Evolutionary conservation across 1,284 basidiomycete genomes (phyloP).

Genomic region (Thecaphora thlaspeos): DNA sequence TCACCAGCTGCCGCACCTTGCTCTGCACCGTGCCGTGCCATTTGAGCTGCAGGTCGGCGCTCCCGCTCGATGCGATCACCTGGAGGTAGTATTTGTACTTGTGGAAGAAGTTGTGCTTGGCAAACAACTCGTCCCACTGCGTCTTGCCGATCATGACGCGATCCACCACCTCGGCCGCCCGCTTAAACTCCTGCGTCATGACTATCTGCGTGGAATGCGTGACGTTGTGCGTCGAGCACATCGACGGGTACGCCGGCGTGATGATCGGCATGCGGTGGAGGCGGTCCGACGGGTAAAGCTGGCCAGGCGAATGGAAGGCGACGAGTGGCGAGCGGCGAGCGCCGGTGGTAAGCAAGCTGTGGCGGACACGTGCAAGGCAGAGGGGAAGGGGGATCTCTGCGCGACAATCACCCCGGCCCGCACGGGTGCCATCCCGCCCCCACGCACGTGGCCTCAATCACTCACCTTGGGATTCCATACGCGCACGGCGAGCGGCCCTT

Average conservation of each 20-base stretch:
- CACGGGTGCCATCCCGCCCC: no score
- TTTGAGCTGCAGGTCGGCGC: constrained; percentile 80
- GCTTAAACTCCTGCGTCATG: constrained; percentile 93
- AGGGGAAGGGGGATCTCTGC: no score
- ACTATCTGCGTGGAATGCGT: constrained; percentile 92
- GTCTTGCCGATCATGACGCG: constrained; percentile 80
- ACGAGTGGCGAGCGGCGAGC: no score
- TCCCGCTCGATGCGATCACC: constrained; percentile 84
- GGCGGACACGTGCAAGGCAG: no score
- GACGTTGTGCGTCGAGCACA: constrained; percentile 99
- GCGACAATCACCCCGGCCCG: no score
- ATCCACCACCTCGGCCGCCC: constrained; percentile 89
- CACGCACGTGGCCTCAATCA: no score
- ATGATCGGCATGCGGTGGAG: constrained; percentile 99
- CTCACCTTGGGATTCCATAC: constrained; percentile 95
- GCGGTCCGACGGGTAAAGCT: constrained; percentile 86
- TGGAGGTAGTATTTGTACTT: constrained; percentile 98
- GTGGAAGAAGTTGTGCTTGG: constrained; percentile 93
- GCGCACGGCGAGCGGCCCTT: constrained; percentile 84
- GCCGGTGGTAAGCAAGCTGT: no score
- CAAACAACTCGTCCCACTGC: constrained; percentile 77
- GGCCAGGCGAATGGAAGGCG: no score
- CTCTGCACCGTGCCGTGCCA: constrained; percentile 99
- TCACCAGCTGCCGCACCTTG: constrained; percentile 87
- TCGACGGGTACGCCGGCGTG: constrained; percentile 98